phyloP scores from a whole-genome alignment of 1,284 basidiomycete genomes.

The Sphagnurus paluster region DNA sequence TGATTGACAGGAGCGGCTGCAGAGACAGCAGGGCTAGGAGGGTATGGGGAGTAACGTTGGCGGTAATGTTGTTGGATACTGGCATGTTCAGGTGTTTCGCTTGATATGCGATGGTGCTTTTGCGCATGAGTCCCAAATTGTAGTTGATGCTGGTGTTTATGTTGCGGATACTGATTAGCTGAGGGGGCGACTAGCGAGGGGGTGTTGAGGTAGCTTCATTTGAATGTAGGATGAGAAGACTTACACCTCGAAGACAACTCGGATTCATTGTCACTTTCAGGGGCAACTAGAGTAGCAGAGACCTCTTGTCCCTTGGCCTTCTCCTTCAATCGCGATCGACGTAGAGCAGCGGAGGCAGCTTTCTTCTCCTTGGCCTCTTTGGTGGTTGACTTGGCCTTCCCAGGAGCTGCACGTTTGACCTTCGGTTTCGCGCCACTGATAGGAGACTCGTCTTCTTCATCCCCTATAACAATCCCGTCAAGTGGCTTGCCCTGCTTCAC shows the following conservation, averaged over 20 bases:
- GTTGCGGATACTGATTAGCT: constrained; percentile 16
- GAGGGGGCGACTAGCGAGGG: not conserved
- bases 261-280: constrained; percentile 20
- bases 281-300: constrained; percentile 5
- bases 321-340: constrained; percentile 20
- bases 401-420: constrained; percentile 22
- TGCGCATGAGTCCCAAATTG: constrained; percentile 6
- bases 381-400: constrained; percentile 20
- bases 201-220: not conserved
- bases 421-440: constrained; percentile 27
- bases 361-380: constrained; percentile 25
- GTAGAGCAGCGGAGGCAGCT: constrained; percentile 20
- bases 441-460: constrained; percentile 25
- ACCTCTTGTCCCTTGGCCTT: constrained; percentile 16
- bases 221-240: constrained; percentile 1
- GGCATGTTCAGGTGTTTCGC: constrained; percentile 12
- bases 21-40: constrained; percentile 12
- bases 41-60: constrained; percentile 38
- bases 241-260: constrained; percentile 12
- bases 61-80: constrained; percentile 17
- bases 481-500: constrained; percentile 25
- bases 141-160: constrained; percentile 8
- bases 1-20: not conserved
- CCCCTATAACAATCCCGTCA: constrained; percentile 24
- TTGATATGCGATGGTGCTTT: constrained; percentile 5